Percentiles rank a stretch among this genome's conserved stretches.
phyloP scores from a whole-genome alignment of 495 filamentous ascomycete species.

The Aspergillus biplanus region DNA sequence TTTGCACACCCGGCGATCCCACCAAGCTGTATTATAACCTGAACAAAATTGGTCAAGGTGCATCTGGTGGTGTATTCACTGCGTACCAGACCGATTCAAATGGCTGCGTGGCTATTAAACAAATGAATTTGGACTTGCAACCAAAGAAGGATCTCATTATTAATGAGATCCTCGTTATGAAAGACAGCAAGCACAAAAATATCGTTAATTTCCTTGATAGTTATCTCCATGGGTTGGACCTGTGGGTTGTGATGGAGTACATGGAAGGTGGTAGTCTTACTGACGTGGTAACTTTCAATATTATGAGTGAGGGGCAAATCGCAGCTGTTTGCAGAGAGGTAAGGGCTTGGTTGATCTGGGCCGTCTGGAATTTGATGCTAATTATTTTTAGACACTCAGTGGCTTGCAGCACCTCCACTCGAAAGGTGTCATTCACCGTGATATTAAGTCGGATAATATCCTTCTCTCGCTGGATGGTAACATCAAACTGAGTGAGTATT shows the following conservation, averaged over 20 bases:
- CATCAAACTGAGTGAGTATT: constrained; percentile 90
- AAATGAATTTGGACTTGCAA: constrained; percentile 98
- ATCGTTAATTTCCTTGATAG: constrained; percentile 99
- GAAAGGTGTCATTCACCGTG: constrained; percentile 95
- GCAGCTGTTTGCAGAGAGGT: constrained; percentile 92
- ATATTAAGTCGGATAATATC: constrained; percentile 99
- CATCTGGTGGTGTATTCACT: constrained; percentile 93
- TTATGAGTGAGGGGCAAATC: constrained; percentile 97
- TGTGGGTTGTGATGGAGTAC: constrained; percentile 99
- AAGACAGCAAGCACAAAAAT: constrained; percentile 96
- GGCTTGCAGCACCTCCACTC: constrained; percentile 95
- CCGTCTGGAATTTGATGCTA: not conserved
- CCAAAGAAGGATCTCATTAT: constrained; percentile 99
- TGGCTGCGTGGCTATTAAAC: constrained; percentile 94
- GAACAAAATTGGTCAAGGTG: constrained; percentile 96
- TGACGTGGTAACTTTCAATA: constrained; percentile 98
- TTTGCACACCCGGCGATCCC: constrained; percentile 88
- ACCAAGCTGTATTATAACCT: constrained; percentile 83
- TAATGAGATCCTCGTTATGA: constrained; percentile 99
- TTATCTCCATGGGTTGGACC: constrained; percentile 81
- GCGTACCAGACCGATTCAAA: constrained; percentile 84
- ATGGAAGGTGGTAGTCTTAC: constrained; percentile 99
- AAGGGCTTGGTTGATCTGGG: constrained; percentile 24
- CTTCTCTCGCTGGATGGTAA: constrained; percentile 92
- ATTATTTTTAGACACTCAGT: constrained; percentile 65